A percentile compares a stretch with the other conserved stretches of the same genome.
These are phyloP conservation scores for Paramecium sonneborni DNA, from an alignment of 73 alveolate genomes.

Conservation along the genomic window DNA sequence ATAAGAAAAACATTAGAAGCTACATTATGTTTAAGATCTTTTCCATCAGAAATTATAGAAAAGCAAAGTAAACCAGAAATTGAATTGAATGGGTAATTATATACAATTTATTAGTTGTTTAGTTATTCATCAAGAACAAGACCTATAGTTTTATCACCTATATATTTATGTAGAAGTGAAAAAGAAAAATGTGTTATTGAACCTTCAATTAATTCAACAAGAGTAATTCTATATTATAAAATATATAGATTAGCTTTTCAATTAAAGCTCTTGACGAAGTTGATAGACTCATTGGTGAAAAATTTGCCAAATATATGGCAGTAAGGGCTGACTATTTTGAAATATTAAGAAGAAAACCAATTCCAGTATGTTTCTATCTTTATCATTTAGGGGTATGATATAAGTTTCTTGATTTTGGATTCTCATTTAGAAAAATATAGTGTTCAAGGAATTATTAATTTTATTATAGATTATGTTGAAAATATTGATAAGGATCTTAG, in stretches of 20 bases:
- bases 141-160: constrained; percentile 67
- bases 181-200: constrained; percentile 83
- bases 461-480: constrained; percentile 83
- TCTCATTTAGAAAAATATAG: constrained; percentile 78
- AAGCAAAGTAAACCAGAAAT: constrained; percentile 52
- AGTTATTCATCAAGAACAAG: constrained; percentile 45
- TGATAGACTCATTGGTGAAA: constrained; percentile 23
- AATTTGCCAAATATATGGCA: constrained; percentile 47
- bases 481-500: constrained; percentile 85
- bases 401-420: constrained; percentile 81
- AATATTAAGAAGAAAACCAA: constrained; percentile 53
- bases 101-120: neutral
- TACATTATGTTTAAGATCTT: constrained; percentile 6
- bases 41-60: constrained; percentile 51
- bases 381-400: constrained; percentile 70
- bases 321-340: constrained; percentile 58
- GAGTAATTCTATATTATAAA: constrained; percentile 36
- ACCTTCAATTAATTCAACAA: constrained; percentile 77
- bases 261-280: constrained; percentile 35
- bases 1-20: constrained; percentile 37
- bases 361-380: constrained; percentile 5
- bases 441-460: constrained; percentile 84
- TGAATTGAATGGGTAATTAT: constrained; percentile 39
- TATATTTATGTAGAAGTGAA: constrained; percentile 81
- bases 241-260: constrained; percentile 27